These are phyloP conservation scores for Dactylorhiza incarnata DNA, from an alignment of 106 monocot species.

Conservation along the genomic window DNA sequence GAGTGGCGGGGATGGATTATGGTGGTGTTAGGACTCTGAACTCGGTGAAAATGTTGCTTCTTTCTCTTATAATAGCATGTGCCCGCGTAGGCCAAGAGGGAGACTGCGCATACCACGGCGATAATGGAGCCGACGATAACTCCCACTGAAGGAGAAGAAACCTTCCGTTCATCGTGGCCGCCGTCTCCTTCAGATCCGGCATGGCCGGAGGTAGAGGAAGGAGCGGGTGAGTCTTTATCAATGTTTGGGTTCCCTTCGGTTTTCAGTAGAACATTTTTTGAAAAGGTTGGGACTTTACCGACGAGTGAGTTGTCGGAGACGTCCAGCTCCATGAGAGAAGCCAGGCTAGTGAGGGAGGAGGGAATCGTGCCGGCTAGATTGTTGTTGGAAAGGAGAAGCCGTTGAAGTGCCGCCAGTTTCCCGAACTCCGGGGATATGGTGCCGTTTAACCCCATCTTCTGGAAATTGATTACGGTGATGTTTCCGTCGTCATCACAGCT, in stretches of 20 bases:
- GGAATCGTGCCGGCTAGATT: slow-evolving; percentile 55
- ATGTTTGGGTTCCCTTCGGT: slow-evolving; percentile 41
- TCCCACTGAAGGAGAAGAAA: slow-evolving; percentile 15
- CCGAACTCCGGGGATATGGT: slow-evolving; percentile 38
- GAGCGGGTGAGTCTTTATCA: slow-evolving; percentile 10
- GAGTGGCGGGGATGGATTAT: slow-evolving; percentile 36
- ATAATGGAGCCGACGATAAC: slow-evolving; percentile 30
- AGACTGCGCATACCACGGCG: slow-evolving; percentile 12
- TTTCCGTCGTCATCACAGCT: slow-evolving; percentile 37
- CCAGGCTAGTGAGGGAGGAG: slow-evolving; percentile 14
- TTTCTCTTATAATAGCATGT: slow-evolving; percentile 29
- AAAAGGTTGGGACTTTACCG: slow-evolving; percentile 38
- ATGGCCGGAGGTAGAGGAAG: not conserved
- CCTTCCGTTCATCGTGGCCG: not conserved
- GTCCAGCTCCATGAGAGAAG: slow-evolving; percentile 34
- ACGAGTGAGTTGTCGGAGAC: slow-evolving; percentile 39
- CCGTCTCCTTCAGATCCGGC: not conserved
- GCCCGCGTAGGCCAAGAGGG: slow-evolving; percentile 14
- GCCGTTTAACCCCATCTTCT: slow-evolving; percentile 44
- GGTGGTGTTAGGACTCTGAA: slow-evolving; percentile 39
- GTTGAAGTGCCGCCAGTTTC: slow-evolving; percentile 32
- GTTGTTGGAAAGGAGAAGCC: slow-evolving; percentile 38
- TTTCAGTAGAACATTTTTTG: slow-evolving; percentile 26
- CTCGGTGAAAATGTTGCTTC: slow-evolving; percentile 16
- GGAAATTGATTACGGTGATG: slow-evolving; percentile 44